Evolutionary conservation across 352 stramenopile species (phyloP), one percentile per base, ranked within the genome.

Genomic region (Phytopythium mirpurense): DNA sequence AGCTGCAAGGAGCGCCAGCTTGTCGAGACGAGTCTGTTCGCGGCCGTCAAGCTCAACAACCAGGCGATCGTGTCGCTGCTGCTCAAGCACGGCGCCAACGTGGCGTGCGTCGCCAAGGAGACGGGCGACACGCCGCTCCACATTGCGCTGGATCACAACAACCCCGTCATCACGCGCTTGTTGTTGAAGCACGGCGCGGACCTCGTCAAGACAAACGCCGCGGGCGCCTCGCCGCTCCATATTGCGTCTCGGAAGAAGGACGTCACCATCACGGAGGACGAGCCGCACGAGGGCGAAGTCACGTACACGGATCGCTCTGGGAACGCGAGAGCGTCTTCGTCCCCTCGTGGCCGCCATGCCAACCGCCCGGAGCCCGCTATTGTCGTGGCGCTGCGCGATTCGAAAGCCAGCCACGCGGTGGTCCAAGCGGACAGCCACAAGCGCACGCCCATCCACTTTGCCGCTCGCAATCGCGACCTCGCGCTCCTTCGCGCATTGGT

Each of bases 401-500:
- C 70, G 27, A 72, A 67, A 15, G 74, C 68, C 1, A 63, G 68
- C 24, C 49, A 75, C 26, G 78, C 74, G 10, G 68, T 90, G 0
- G 57, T 78, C 50, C 44, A 72, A 12, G 59, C 53, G 9, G 74
- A 92, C 49, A 56, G 32, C 0, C 68, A 78, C 18, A 69, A 76
- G 21, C 60, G 70, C 8, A 88, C 78, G 3, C 74, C 76, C 2
- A 68, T 89, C 11, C 78, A 90, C 37, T 67, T 82, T 40, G 81
- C 81, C 2, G 72, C 77, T 16, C 55, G 48, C 6, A 86, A 90
- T 24, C 76, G 82, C 19, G 82, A 92, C 42, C 51, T 88, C 8
- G 65, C 78, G 32, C 51, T 92, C 21, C 51, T 92, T 7, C 70
- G 69, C 8, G 63, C 61, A 19, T 49, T 90, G 12, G 61, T 92